Percentiles rank a stretch among this genome's conserved stretches.
These are phyloP conservation scores for Erysimum cheiri DNA, from an alignment of 441 rosid species.

Conservation along the genomic window DNA sequence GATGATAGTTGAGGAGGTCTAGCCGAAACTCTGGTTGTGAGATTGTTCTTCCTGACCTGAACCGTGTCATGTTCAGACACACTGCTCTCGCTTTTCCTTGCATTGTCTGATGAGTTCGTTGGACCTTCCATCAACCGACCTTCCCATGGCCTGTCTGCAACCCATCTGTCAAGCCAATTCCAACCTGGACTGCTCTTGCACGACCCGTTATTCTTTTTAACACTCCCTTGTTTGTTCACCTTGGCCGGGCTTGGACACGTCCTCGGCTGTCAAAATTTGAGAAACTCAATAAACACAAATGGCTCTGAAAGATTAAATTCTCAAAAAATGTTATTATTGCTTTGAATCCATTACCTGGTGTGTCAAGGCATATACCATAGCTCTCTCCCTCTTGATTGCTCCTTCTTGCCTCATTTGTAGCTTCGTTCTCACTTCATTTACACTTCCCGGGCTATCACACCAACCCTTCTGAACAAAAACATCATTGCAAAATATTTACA, in stretches of 20 bases:
- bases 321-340: neutral
- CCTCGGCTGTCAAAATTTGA: conserved; percentile 56
- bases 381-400: conserved; percentile 88
- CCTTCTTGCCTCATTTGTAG: conserved; percentile 77
- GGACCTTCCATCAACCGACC: conserved; percentile 56
- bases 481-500: conserved; percentile 2
- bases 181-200: conserved; percentile 59
- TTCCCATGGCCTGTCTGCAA: conserved; percentile 85
- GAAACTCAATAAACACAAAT: conserved; percentile 16
- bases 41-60: conserved; percentile 75
- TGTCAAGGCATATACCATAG: conserved; percentile 66
- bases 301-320: neutral
- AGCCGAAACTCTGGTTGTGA: conserved; percentile 75
- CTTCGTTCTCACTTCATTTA: conserved; percentile 67
- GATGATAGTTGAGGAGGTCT: conserved; percentile 53
- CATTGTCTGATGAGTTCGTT: conserved; percentile 46
- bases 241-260: conserved; percentile 66
- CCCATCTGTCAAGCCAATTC: conserved; percentile 80
- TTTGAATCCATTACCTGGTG: conserved; percentile 59
- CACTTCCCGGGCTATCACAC: conserved; percentile 73
- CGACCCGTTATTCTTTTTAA: conserved; percentile 53
- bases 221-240: conserved; percentile 49
- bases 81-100: conserved; percentile 63
- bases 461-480: conserved; percentile 66
- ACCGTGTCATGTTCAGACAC: conserved; percentile 50